These are phyloP conservation scores for Ophiostoma quercus DNA, from an alignment of 2,329 filamentous ascomycete species.

Conservation along the genomic window DNA sequence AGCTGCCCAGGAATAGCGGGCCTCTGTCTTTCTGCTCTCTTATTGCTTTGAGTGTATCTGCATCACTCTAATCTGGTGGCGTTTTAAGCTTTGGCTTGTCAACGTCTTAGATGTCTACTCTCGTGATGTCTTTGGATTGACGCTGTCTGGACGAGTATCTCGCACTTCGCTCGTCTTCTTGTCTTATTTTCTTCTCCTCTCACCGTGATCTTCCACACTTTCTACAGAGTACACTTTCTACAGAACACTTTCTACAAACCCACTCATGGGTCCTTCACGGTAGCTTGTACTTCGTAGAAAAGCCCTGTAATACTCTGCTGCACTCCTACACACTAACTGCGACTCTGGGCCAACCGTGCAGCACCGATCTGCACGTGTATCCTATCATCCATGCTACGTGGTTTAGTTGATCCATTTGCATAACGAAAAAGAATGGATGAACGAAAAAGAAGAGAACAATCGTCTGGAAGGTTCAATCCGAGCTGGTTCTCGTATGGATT, in stretches of 20 bases:
- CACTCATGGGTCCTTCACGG: too few relatives aligned
- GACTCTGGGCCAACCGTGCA: conserved; percentile 5
- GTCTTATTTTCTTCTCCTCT: too few relatives aligned
- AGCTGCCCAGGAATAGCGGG: background rate
- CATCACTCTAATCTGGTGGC: conserved; percentile 7
- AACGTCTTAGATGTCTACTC: background rate
- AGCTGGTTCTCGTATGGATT: background rate
- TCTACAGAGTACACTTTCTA: too few relatives aligned
- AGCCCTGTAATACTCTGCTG: too few relatives aligned
- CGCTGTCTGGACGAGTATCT: too few relatives aligned
- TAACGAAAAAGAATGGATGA: background rate
- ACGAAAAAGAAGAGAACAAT: background rate
- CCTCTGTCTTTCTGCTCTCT: background rate
- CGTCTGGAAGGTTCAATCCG: background rate
- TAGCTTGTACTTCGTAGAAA: too few relatives aligned
- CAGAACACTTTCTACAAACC: too few relatives aligned
- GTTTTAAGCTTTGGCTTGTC: background rate
- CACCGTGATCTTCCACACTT: too few relatives aligned
- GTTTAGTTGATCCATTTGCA: background rate
- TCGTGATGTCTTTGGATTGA: too few relatives aligned
- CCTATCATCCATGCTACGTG: background rate
- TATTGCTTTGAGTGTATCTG: background rate
- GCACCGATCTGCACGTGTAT: conserved; percentile 4
- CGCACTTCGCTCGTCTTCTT: too few relatives aligned
- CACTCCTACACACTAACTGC: background rate